These are phyloP conservation scores for Botryotinia calthae DNA, from an alignment of 2,329 filamentous ascomycete genomes.

Conservation along the genomic window DNA sequence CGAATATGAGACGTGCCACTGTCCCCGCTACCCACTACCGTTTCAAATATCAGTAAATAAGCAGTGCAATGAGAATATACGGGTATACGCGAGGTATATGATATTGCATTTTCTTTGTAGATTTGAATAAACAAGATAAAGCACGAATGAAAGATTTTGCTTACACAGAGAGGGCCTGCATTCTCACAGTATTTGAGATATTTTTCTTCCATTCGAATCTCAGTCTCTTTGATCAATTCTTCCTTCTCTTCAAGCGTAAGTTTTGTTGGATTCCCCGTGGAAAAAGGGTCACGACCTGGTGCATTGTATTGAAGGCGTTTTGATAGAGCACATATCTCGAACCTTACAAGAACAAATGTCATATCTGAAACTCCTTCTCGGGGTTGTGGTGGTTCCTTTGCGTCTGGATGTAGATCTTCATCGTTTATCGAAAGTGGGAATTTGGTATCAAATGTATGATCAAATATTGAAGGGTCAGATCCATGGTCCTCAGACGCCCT, in stretches of 20 bases:
- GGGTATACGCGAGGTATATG: neutral
- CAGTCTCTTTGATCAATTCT: slow-evolving; percentile 34
- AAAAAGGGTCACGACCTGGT: slow-evolving; percentile 26
- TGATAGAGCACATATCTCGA: slow-evolving; percentile 36
- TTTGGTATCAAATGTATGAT: slow-evolving; percentile 58
- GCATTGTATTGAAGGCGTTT: slow-evolving; percentile 32
- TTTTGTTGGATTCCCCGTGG: slow-evolving; percentile 1
- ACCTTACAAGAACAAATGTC: slow-evolving; percentile 42
- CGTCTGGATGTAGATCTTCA: slow-evolving; percentile 44
- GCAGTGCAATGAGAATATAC: neutral
- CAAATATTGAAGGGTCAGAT: slow-evolving; percentile 57
- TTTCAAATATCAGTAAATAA: slow-evolving; percentile 1
- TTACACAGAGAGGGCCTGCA: slow-evolving; percentile 43
- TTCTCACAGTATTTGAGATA: slow-evolving; percentile 41
- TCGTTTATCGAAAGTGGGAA: slow-evolving; percentile 51
- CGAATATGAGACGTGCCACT: slow-evolving; percentile 41
- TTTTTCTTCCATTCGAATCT: slow-evolving; percentile 35
- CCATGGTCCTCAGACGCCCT: slow-evolving; percentile 62
- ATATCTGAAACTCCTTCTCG: slow-evolving; percentile 41
- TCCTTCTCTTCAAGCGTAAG: slow-evolving; percentile 38
- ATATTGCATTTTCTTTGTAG: neutral
- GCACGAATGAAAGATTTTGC: neutral
- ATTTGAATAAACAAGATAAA: neutral
- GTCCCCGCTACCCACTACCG: slow-evolving; percentile 48
- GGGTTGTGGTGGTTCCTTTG: slow-evolving; percentile 28